Evolutionary conservation across 768 basidiomycete species (phyloP).

Genomic region (Amanita polypyramis): DNA sequence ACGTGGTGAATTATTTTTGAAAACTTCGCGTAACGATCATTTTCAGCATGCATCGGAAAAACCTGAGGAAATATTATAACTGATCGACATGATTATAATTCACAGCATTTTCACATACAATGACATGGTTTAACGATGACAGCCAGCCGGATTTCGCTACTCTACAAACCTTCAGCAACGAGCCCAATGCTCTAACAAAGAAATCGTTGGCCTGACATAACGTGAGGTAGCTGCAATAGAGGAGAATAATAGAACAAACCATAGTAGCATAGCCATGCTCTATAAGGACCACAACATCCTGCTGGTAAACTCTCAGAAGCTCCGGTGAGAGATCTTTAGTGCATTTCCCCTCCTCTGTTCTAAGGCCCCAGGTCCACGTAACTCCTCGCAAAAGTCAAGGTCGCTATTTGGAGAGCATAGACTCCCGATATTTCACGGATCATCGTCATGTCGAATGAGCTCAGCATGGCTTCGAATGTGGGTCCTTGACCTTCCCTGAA

Average conservation of each 20-base stretch:
- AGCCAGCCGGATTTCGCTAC: constrained; percentile 9
- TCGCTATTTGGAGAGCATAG: background rate
- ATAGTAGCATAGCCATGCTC: constrained; percentile 7
- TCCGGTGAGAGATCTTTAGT: background rate
- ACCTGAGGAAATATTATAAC: constrained; percentile 5
- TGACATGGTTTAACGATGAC: constrained; percentile 8
- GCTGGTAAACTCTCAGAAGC: constrained; percentile 2
- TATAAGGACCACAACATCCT: constrained; percentile 8
- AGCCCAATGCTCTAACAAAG: background rate
- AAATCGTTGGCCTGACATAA: background rate
- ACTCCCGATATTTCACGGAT: background rate
- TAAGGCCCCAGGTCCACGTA: constrained; percentile 1
- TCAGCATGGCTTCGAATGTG: constrained; percentile 7
- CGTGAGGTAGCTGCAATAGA: constrained; percentile 1
- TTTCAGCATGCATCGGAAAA: constrained; percentile 10
- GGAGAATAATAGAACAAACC: constrained; percentile 8
- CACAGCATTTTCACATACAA: constrained; percentile 8
- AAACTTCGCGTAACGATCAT: constrained; percentile 10
- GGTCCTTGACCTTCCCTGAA: constrained; percentile 7
- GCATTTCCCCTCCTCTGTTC: background rate
- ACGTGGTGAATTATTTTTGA: too few relatives aligned
- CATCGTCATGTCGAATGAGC: constrained; percentile 3
- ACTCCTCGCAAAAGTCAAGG: constrained; percentile 1
- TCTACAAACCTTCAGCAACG: constrained; percentile 1
- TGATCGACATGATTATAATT: constrained; percentile 5